Evolutionary conservation across 2,329 filamentous ascomycete genomes (phyloP), one percentile per base, ranked within the genome.

Genomic region (Dactylellina cionopaga): DNA sequence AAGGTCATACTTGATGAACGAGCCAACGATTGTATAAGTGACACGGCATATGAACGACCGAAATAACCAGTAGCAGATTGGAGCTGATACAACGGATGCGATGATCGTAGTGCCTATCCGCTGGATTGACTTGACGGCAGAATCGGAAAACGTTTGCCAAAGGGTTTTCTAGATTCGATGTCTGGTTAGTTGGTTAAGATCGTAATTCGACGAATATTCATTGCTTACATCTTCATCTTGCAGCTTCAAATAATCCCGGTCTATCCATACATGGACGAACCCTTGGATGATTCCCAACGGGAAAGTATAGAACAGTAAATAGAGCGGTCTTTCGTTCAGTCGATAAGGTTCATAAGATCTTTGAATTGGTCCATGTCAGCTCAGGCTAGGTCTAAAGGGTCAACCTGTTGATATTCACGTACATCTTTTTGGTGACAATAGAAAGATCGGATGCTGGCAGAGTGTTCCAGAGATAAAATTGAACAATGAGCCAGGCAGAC

Each of bases 261-360:
- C 76, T 3, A 59, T 63, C 27, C 47, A 58, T 31, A 76, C 52
- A 46, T 77, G 76, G 15, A 74, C 41, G 31, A 75, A 55, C 3
- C 74, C 76, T 64, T 77, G 76, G 13, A 77, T 64, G 41, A 75
- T 24, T 7, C 76, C 76, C 11, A 74, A 51, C 22, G 74, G 75
- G 7, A 71, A 6, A 9, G 76, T 52, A 17, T 74, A 75, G 33
- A 75, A 77, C 5, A 74, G 33, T 17, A 77, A 33, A 46, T 77
- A 77, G 41, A 77, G 60, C 27, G 74, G 75, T 37, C 76, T 66
- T 41, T 77, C 76, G 31, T 77, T 77, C 55, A 77, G 58, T 5
- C 75, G 74, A 35, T 62, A 46, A 55, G 75, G 25, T 69, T 75
- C 62, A 35, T 76, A 74, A 29, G 55, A 74, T 51, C 76, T 77